Base-by-base conservation (phyloP, 805 yeast species). In the Kodamaea lidongshanica region DNA sequence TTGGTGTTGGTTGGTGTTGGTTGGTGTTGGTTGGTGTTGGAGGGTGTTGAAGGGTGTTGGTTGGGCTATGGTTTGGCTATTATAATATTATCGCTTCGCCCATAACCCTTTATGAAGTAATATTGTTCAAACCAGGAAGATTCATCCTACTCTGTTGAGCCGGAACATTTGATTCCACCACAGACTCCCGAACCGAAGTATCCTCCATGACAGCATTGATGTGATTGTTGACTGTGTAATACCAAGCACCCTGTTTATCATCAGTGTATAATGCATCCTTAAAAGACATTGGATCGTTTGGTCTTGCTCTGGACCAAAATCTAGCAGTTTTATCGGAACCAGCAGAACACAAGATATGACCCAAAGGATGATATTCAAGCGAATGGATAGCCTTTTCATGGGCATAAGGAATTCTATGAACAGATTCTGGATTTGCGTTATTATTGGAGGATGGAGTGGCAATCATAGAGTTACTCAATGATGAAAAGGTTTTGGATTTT, bases 321-420 rank as follows among this genome's bases (percentile, higher is more conserved):
- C 96, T 61, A 14, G 94, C 84, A 4, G 94, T 77, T 50, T 92
- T 74, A 55, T 92, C 99, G 34, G 92, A 86, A 12, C 96, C 89
- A 0, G 96, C 97, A 6, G 96, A 77, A 33, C 94, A 78, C 19
- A 92, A 61, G 29, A 89, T 62, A 56, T 92, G 96, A 3, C 99
- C 99, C 45, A 83, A 63, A 2, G 97, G 97, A 56, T 88, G 96
- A 51, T 87, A 92, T 37, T 88, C 89, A 33, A 92, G 55, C 3
- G 94, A 76, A 56, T 89, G 87, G 30, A 92, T 76, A 3, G 95
- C 94, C 60, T 84, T 83, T 47, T 87, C 96, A 54, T 92, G 99
- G 0, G 97, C 98, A 56, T 73, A 79, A 3, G 96, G 96, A 19
- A 92, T 82, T 11, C 58, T 56, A 46, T 80, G 88, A 21, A 59